Evolutionary conservation across 1,284 basidiomycete species (phyloP).

Genomic region (Schizopora paradoxa): DNA sequence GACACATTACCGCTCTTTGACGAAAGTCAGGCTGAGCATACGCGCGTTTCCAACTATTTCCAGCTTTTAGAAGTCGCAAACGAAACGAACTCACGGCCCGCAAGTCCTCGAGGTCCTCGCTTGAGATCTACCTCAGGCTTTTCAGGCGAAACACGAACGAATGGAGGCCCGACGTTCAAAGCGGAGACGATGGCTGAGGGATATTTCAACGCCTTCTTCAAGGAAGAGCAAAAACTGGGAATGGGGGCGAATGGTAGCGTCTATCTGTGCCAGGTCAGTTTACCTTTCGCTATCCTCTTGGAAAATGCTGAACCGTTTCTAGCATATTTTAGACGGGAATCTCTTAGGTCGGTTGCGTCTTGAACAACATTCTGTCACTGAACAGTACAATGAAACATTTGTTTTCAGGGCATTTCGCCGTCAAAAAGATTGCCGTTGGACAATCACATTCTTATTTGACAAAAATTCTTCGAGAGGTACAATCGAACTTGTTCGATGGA

Average conservation of each 20-base stretch:
- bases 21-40: slow-evolving; percentile 30
- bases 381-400: slow-evolving; percentile 11
- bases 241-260: slow-evolving; percentile 93
- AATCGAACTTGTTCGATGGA: not conserved
- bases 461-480: slow-evolving; percentile 73
- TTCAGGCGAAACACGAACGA: slow-evolving; percentile 6
- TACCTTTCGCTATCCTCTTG: slow-evolving; percentile 7
- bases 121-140: slow-evolving; percentile 15
- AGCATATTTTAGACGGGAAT: slow-evolving; percentile 82
- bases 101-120: slow-evolving; percentile 42
- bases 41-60: slow-evolving; percentile 68
- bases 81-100: slow-evolving; percentile 55
- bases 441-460: slow-evolving; percentile 81
- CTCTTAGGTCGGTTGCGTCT: slow-evolving; percentile 46
- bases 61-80: slow-evolving; percentile 65
- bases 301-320: not conserved
- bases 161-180: slow-evolving; percentile 36
- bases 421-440: slow-evolving; percentile 94
- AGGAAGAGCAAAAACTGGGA: slow-evolving; percentile 79
- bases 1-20: slow-evolving; percentile 16
- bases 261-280: slow-evolving; percentile 72
- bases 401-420: slow-evolving; percentile 72
- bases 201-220: slow-evolving; percentile 84
- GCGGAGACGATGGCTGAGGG: slow-evolving; percentile 73
- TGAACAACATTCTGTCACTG: not conserved